These are phyloP conservation scores for Ochromonas danica DNA, from an alignment of 108 stramenopile genomes.

Conservation along the genomic window DNA sequence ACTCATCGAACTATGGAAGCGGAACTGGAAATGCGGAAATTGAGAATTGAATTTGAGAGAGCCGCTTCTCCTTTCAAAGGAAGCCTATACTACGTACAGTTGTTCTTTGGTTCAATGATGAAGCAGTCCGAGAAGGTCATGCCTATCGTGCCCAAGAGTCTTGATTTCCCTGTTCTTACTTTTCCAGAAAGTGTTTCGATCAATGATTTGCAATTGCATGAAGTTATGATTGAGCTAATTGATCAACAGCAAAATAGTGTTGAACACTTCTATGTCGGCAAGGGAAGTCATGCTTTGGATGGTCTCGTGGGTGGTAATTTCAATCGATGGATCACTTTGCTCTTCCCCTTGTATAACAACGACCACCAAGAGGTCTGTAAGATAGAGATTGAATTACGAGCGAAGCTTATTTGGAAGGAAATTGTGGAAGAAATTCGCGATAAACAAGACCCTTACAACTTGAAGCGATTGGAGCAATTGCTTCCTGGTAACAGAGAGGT, in stretches of 20 bases:
- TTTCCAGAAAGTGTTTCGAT: neutral
- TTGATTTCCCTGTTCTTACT: neutral
- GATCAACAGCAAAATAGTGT: neutral
- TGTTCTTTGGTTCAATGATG: neutral
- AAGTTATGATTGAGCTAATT: neutral
- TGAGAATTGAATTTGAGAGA: neutral
- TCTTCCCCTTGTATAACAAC: too few relatives aligned
- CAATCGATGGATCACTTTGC: neutral
- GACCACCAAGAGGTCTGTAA: too few relatives aligned
- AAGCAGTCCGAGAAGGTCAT: neutral
- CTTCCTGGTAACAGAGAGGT: neutral
- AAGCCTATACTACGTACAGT: neutral
- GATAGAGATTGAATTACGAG: too few relatives aligned
- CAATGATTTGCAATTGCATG: neutral
- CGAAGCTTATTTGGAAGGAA: neutral
- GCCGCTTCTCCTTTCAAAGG: neutral
- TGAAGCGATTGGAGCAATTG: neutral
- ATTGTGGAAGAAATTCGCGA: neutral
- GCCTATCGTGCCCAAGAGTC: neutral
- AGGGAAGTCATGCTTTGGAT: neutral
- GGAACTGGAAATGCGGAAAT: too few relatives aligned
- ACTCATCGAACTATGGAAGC: too few relatives aligned
- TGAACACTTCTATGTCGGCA: neutral
- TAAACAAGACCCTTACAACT: neutral
- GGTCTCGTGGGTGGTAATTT: neutral